Percentiles rank a stretch among this genome's conserved stretches.
Conservation (phyloP, 1,139 yeast genomes). For the Saccharomyces hybrid region DNA sequence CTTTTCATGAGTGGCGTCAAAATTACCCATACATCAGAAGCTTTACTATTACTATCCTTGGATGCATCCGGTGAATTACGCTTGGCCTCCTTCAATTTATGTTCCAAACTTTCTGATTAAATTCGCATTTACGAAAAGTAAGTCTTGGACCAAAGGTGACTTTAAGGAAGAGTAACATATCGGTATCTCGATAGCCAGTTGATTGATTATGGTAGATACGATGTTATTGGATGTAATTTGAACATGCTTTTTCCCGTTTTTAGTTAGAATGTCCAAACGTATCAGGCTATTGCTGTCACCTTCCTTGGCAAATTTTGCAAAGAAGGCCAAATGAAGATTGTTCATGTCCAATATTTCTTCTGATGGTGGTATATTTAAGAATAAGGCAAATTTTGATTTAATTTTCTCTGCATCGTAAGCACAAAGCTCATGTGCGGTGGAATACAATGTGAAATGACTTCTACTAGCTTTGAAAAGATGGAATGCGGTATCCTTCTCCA, state of each 20-base stretch:
- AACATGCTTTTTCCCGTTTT: conserved; percentile 8
- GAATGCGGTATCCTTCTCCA: conserved; percentile 76
- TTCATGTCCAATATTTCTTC: conserved; percentile 33
- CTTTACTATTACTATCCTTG: background rate
- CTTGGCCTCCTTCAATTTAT: conserved; percentile 1
- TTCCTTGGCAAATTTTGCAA: conserved; percentile 35
- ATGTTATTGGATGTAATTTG: conserved; percentile 12
- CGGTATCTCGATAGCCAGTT: conserved; percentile 9
- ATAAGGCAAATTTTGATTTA: conserved; percentile 56
- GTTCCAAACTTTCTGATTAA: conserved; percentile 7
- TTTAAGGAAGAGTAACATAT: conserved; percentile 12
- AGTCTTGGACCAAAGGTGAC: conserved; percentile 12
- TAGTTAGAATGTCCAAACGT: conserved; percentile 12
- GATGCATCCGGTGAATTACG: background rate
- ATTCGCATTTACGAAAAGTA: conserved; percentile 7
- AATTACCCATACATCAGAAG: background rate
- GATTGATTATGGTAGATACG: conserved; percentile 13
- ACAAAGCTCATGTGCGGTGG: conserved; percentile 69
- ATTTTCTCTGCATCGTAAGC: conserved; percentile 53
- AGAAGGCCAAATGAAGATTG: conserved; percentile 42
- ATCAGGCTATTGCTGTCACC: conserved; percentile 23
- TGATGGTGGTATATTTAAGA: conserved; percentile 47
- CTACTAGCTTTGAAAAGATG: conserved; percentile 56
- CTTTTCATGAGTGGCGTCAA: conserved; percentile 13
- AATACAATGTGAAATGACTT: conserved; percentile 48